These are phyloP conservation scores for Hansenula anomala DNA, from an alignment of 1,139 yeast species.

Conservation along the genomic window DNA sequence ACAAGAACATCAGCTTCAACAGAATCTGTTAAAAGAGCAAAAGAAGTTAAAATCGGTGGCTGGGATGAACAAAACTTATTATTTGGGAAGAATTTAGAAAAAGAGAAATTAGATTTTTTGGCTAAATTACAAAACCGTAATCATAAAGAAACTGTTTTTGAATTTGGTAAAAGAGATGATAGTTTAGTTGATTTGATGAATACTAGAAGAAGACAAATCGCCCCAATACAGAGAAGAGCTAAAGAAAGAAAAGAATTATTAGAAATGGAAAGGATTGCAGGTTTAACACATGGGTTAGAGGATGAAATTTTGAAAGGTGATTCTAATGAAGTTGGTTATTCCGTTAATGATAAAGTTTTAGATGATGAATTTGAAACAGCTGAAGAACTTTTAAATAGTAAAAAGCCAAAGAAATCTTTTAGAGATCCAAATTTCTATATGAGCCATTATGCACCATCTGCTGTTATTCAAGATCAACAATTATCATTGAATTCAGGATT, in stretches of 20 bases:
- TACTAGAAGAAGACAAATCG: constrained; percentile 79
- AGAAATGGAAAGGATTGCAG: constrained; percentile 74
- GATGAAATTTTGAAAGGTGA: constrained; percentile 59
- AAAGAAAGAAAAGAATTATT: constrained; percentile 62
- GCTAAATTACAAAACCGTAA: constrained; percentile 64
- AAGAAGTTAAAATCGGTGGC: constrained; percentile 69
- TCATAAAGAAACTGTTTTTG: constrained; percentile 89
- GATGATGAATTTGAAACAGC: constrained; percentile 58
- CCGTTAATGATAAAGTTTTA: constrained; percentile 48
- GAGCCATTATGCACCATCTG: constrained; percentile 85
- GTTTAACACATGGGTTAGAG: constrained; percentile 67
- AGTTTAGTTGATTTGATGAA: constrained; percentile 80
- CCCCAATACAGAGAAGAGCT: constrained; percentile 80
- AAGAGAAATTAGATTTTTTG: constrained; percentile 69
- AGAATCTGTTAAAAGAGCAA: constrained; percentile 80
- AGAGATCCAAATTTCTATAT: constrained; percentile 82
- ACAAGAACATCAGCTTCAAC: constrained; percentile 84
- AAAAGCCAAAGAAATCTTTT: constrained; percentile 41
- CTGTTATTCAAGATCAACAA: constrained; percentile 82
- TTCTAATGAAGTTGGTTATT: constrained; percentile 53
- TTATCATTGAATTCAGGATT: constrained; percentile 57
- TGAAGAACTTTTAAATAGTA: constrained; percentile 36
- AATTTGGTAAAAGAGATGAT: constrained; percentile 67
- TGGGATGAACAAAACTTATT: constrained; percentile 89
- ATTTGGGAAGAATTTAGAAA: constrained; percentile 70